Evolutionary conservation across 306 rosid species (phyloP).

Genomic region (Quercus suber): DNA sequence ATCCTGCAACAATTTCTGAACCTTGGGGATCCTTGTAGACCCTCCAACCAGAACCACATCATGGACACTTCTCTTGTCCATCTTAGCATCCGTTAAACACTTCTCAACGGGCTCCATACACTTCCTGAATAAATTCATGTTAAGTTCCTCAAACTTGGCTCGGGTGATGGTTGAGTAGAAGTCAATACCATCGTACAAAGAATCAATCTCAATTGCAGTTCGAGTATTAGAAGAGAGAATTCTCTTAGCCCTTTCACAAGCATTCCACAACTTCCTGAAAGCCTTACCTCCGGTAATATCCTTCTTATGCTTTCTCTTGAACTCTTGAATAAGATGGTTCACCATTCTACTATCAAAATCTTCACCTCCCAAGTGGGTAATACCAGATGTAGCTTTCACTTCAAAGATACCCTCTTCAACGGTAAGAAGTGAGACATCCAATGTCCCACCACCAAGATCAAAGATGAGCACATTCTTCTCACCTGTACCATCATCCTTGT

Average conservation of each 20-base stretch:
- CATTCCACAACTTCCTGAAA: constrained; percentile 30
- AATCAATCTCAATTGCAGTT: constrained; percentile 43
- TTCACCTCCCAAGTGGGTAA: constrained; percentile 39
- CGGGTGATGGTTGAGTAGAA: constrained; percentile 30
- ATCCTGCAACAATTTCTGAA: constrained; percentile 43
- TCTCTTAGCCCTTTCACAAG: constrained; percentile 49
- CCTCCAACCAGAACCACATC: constrained; percentile 64
- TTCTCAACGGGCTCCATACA: constrained; percentile 48
- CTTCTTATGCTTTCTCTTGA: constrained; percentile 42
- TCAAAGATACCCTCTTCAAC: constrained; percentile 37
- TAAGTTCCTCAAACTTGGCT: constrained; percentile 48
- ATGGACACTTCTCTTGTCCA: constrained; percentile 43
- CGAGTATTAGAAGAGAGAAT: constrained; percentile 37
- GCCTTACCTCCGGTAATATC: constrained; percentile 35
- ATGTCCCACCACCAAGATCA: constrained; percentile 44
- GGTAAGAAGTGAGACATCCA: constrained; percentile 41
- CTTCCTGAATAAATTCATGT: constrained; percentile 47
- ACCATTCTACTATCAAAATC: constrained; percentile 42
- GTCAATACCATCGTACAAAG: constrained; percentile 35
- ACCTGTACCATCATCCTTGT: constrained; percentile 24
- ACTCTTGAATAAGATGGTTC: constrained; percentile 37
- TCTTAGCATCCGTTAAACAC: constrained; percentile 54
- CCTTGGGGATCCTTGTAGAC: constrained; percentile 50
- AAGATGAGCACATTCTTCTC: constrained; percentile 38
- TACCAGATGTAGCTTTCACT: constrained; percentile 42